Conservation (phyloP, 2,329 filamentous ascomycete species). For the Didymella keratinophila region DNA sequence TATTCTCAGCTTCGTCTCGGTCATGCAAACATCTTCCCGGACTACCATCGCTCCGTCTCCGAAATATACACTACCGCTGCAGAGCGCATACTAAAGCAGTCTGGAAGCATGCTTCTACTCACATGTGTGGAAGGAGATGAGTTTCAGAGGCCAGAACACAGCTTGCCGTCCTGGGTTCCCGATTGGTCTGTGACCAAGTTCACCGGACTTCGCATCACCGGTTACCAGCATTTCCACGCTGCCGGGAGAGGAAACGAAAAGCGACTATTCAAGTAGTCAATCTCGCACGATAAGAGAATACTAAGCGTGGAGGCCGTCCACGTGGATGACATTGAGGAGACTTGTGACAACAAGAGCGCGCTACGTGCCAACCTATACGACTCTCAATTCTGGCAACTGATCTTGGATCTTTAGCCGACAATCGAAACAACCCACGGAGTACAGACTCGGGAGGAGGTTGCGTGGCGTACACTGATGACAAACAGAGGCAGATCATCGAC, state of each 20-base stretch:
- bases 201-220: constrained; percentile 24
- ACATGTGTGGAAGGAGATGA: constrained; percentile 27
- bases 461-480: constrained; percentile 26
- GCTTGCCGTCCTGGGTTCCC: constrained; percentile 32
- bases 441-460: constrained; percentile 17
- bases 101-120: constrained; percentile 22
- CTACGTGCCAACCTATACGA: constrained; percentile 9
- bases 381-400: constrained; percentile 16
- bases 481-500: constrained; percentile 10
- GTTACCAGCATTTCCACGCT: constrained; percentile 23
- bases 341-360: constrained; percentile 13
- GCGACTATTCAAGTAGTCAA: not conserved
- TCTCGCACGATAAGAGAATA: constrained; percentile 5
- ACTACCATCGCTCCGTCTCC: constrained; percentile 14
- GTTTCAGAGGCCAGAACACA: constrained; percentile 16
- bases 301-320: constrained; percentile 16
- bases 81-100: constrained; percentile 25
- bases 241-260: not conserved
- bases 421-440: constrained; percentile 13
- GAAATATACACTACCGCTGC: constrained; percentile 27
- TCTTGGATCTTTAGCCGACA: constrained; percentile 1
- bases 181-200: constrained; percentile 25
- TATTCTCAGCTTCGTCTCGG: constrained; percentile 28
- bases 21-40: constrained; percentile 18
- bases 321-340: constrained; percentile 15